Percentiles rank a stretch among this genome's conserved stretches.
phyloP scores from a whole-genome alignment of 73 alveolate species.

The Symbiodinium pilosum region DNA sequence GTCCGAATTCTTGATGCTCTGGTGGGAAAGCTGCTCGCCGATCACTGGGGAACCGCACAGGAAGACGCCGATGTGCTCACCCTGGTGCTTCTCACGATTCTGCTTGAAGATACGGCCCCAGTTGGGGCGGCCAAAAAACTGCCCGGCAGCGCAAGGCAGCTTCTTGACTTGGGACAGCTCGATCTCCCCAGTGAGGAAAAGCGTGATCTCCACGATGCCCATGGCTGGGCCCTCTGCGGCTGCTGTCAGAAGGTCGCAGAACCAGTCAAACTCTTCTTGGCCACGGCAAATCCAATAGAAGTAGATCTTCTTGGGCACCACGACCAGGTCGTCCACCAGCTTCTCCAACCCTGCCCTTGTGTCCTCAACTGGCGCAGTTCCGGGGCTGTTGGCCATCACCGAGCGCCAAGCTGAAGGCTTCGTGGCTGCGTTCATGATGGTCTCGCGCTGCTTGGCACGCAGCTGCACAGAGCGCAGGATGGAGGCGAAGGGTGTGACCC shows the following conservation, averaged over 20 bases:
- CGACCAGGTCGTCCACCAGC: conserved; percentile 54
- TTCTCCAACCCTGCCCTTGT: conserved; percentile 6
- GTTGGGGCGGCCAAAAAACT: neutral
- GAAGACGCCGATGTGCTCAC: neutral
- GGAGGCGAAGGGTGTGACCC: conserved; percentile 74
- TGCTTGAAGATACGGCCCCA: conserved; percentile 5
- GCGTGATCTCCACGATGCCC: conserved; percentile 55
- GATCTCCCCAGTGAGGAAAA: conserved; percentile 52
- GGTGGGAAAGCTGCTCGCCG: no score
- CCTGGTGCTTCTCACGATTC: neutral
- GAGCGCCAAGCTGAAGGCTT: conserved; percentile 55
- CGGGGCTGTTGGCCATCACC: neutral
- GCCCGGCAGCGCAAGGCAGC: neutral
- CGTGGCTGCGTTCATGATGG: conserved; percentile 68
- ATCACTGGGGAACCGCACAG: neutral
- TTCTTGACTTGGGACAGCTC: conserved; percentile 29
- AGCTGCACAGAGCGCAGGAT: conserved; percentile 63
- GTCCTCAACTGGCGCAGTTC: neutral
- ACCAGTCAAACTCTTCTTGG: conserved; percentile 81
- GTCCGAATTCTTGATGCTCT: neutral
- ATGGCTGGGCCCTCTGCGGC: conserved; percentile 74
- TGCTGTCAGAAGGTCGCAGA: conserved; percentile 47
- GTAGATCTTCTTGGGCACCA: conserved; percentile 47
- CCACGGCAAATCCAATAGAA: conserved; percentile 92
- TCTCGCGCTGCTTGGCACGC: conserved; percentile 49